Evolutionary conservation across 2,329 filamentous ascomycete genomes (phyloP).

Genomic region (Hymenoscyphus scutula): DNA sequence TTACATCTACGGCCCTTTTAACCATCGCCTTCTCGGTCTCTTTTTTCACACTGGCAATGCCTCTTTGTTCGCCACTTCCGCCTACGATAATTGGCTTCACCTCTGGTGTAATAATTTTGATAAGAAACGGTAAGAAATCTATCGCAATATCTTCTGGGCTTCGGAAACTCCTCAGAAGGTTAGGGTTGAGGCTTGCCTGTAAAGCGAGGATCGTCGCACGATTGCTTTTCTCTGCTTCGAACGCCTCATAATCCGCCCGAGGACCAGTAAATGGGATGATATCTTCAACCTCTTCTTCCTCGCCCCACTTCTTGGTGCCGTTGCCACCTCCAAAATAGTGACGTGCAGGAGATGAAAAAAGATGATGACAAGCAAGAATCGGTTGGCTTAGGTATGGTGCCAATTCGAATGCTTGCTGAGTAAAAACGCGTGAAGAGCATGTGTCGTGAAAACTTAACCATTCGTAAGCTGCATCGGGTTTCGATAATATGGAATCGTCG

Average conservation of each 20-base stretch:
- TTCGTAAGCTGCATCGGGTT: constrained; percentile 77
- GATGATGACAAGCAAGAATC: constrained; percentile 82
- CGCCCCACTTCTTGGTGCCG: constrained; percentile 45
- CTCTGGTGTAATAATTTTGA: constrained; percentile 81
- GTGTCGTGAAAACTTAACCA: constrained; percentile 94
- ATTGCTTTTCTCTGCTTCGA: constrained; percentile 78
- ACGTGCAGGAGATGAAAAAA: constrained; percentile 73
- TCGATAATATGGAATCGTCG: constrained; percentile 86
- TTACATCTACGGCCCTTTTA: constrained; percentile 72
- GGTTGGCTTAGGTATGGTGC: constrained; percentile 83
- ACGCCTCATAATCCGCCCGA: constrained; percentile 75
- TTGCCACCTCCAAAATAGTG: constrained; percentile 43
- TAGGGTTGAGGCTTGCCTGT: constrained; percentile 70
- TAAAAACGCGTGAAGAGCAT: constrained; percentile 74
- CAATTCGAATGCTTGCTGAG: constrained; percentile 91
- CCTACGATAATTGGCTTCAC: constrained; percentile 86
- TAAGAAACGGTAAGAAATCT: constrained; percentile 81
- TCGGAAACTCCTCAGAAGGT: constrained; percentile 73
- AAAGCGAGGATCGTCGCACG: constrained; percentile 70
- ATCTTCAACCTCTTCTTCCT: constrained; percentile 44
- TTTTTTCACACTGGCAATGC: constrained; percentile 81
- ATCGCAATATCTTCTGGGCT: constrained; percentile 73
- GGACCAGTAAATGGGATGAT: constrained; percentile 76
- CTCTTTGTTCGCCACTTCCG: constrained; percentile 61
- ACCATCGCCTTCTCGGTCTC: constrained; percentile 82